Base-by-base conservation (phyloP, 495 filamentous ascomycete genomes). In the Podospora bellae-mahoneyi region DNA sequence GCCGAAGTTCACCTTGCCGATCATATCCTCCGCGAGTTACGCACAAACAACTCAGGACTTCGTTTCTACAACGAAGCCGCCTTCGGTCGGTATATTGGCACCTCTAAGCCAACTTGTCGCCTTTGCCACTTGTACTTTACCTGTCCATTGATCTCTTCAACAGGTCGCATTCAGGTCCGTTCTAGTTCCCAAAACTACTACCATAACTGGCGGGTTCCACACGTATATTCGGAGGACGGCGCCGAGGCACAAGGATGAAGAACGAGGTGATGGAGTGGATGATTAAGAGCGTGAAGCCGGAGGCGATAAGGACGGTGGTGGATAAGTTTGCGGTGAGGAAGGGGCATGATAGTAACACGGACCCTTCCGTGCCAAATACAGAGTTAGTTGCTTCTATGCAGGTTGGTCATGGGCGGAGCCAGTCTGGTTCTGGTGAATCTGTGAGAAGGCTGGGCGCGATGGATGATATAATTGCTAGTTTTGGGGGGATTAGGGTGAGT, bases 101-200 rank as follows among this genome's bases (percentile, higher is more conserved):
- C 66, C 64, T 78, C 76, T 71, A 82, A 82, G 67, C 78, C 80
- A 2, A 76, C 78, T 0, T 82, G 80, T 54, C 71, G 69, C 2
- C 75, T 80, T 9, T 82, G 80, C 62, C 5, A 60, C 1, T 64
- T 73, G 13, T 83, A 80, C 39, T 77, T 81, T 48, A 39, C 27
- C 4, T 23, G 23, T 2, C 23, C 23, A 23, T 23, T 23, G 60
- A 60, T 0, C 75, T 79, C n/a, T 58, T 60, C 2, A 65, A 56
- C 1, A 63, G 28, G 16, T 10, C 9, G 30, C 18, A 63, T 79
- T 2, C 56, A 68, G 6, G 68, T 74, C 10, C 78, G 79, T 10
- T 19, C 44, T 16, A 66, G 72, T 0, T 78, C 79, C 48, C 48
- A 69, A 13, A 82, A 79, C 59, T 18, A 79, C 27, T 81, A 82